Evolutionary conservation across 108 stramenopile genomes (phyloP), one percentile per base, ranked within the genome.

Genomic region (Nannochloropsis salina): DNA sequence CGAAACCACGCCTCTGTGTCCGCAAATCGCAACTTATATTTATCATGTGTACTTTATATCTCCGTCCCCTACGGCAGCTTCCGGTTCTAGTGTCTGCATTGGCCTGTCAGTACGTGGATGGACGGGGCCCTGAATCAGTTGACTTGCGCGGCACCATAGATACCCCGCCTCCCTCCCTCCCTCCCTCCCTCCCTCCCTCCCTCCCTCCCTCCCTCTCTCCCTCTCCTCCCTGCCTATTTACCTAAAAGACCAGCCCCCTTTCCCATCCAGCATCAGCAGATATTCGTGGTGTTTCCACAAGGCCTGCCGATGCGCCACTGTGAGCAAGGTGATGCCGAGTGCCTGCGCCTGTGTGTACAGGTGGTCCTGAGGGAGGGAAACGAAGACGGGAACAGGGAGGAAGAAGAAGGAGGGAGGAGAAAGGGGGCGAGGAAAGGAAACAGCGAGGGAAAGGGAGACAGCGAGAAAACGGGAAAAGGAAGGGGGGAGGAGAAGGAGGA

Each of bases 231-330:
- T n/a, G n/a, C 81, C 40, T 45, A 18, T 31, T 41, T 41, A 2
- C 42, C 83, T 5, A 15, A 2, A 51, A 15, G 4, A 3, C 20
- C 1, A 21, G 42, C 22, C 3, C 20, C 9, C 83, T 43, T 44
- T 44, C 11, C 9, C 85, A 83, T 22, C n/a, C 42, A 43, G 20
- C 9, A 9, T 85, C 9, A 42, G 9, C 10, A 83, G 20, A 85
- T 31, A n/a, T 40, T 6, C 93, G 94, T 89, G 97, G 41, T 96
- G 94, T 90, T 89, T 92, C 51, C 98, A 98, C 91, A 96, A 96
- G 10, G 98, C 97, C 11, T 93, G 93, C 86, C 98, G 97, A 1
- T 94, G 95, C 22, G 97, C 97, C 22, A 97, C 98, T 80, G 89
- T 98, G 82, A 97, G 98, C 51, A 83, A 98, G 84, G 87, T 96